Conservation (phyloP, 441 rosid species). For the Populus tomentosa region DNA sequence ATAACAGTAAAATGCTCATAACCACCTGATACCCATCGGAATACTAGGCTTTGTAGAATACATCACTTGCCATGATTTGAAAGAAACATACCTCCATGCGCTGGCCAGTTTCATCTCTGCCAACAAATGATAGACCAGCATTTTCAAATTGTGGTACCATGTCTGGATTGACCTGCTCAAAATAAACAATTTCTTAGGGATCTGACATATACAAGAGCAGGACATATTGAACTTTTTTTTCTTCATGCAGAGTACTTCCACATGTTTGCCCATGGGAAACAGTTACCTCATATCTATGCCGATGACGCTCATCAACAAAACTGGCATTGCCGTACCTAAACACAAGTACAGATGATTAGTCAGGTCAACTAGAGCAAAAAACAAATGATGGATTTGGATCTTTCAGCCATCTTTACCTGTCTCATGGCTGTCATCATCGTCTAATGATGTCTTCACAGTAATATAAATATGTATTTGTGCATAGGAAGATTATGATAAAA, state of each 20-base stretch:
- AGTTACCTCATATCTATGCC: constrained; percentile 85
- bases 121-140: constrained; percentile 76
- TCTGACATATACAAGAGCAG: neutral
- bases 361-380: constrained; percentile 4
- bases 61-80: neutral
- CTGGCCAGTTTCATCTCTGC: constrained; percentile 72
- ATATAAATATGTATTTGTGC: neutral
- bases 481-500: neutral
- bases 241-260: neutral
- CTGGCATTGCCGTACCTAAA: constrained; percentile 62
- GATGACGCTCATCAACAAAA: constrained; percentile 80
- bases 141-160: constrained; percentile 62
- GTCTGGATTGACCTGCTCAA: constrained; percentile 71
- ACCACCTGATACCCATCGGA: constrained; percentile 3
- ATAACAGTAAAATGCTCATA: constrained; percentile 15
- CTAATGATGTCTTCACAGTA: neutral
- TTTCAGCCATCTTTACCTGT: neutral
- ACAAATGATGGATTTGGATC: neutral
- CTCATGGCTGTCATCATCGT: neutral
- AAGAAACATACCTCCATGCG: constrained; percentile 72
- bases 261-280: neutral
- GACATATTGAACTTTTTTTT: neutral
- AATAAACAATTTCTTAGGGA: neutral
- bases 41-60: neutral
- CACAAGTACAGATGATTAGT: constrained; percentile 8